phyloP scores from a whole-genome alignment of 2,329 filamentous ascomycete species.

The Dryadomyces sulphureus region DNA sequence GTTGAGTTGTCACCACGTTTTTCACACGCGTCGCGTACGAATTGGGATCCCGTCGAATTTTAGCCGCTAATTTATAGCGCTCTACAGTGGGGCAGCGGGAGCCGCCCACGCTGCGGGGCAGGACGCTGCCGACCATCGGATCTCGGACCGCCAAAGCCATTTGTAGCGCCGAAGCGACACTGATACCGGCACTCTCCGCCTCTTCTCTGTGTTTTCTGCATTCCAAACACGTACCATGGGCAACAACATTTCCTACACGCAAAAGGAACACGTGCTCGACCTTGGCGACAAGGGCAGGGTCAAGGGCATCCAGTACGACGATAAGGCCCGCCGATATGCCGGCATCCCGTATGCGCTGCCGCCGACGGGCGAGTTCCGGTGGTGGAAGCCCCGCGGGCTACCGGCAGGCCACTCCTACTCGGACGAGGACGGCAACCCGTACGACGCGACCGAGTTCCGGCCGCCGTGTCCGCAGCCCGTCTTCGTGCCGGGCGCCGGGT shows the following conservation, averaged over 20 bases:
- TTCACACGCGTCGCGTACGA: too few species aligned
- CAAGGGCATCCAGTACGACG: neutral
- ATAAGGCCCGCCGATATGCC: neutral
- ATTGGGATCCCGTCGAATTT: too few species aligned
- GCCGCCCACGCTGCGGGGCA: too few species aligned
- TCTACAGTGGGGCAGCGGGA: too few species aligned
- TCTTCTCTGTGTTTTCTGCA: neutral
- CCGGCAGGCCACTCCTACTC: neutral
- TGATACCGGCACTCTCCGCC: neutral
- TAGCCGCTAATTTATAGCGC: too few species aligned
- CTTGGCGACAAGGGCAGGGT: neutral
- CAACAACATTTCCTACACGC: neutral
- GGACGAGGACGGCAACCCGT: neutral
- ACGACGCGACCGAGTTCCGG: neutral
- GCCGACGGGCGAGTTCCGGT: neutral
- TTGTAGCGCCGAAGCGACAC: neutral
- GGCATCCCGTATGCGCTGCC: neutral
- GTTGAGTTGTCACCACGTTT: too few species aligned
- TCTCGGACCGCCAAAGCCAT: neutral
- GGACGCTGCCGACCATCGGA: neutral
- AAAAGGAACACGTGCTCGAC: neutral
- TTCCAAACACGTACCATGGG: neutral
- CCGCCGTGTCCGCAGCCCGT: neutral
- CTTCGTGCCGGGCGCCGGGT: neutral
- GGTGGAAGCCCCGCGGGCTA: neutral